Evolutionary conservation across 2,329 filamentous ascomycete genomes (phyloP).

Genomic region (Fusarium sp.): DNA sequence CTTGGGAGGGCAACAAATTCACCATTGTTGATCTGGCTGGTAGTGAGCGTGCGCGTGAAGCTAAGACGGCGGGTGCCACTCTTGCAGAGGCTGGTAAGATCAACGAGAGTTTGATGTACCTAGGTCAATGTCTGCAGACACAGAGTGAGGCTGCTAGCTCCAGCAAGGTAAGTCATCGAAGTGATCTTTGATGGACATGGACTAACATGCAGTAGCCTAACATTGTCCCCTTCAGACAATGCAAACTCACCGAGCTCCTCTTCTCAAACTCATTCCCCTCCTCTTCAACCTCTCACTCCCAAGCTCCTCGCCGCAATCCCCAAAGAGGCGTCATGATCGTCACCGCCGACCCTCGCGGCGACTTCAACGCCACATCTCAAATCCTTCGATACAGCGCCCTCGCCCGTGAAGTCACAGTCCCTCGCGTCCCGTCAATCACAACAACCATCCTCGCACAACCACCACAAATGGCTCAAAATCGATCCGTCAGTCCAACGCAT

Average conservation of each 20-base stretch:
- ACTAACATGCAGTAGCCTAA: conserved; percentile 61
- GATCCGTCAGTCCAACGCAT: conserved; percentile 44
- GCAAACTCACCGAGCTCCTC: conserved; percentile 83
- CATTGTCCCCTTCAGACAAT: conserved; percentile 81
- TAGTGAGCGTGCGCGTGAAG: conserved; percentile 90
- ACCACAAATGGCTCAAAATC: conserved; percentile 36
- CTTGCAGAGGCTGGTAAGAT: conserved; percentile 97
- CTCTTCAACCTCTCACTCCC: conserved; percentile 49
- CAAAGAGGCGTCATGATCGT: conserved; percentile 97
- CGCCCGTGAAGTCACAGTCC: conserved; percentile 90
- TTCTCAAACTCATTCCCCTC: conserved; percentile 90
- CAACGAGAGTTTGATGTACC: conserved; percentile 97
- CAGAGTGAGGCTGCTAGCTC: conserved; percentile 81
- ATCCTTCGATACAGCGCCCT: conserved; percentile 94
- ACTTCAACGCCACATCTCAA: conserved; percentile 96
- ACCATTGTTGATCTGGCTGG: conserved; percentile 93
- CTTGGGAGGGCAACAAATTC: conserved; percentile 80
- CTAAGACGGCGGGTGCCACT: conserved; percentile 92
- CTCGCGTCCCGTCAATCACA: conserved; percentile 83
- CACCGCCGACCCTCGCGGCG: conserved; percentile 88
- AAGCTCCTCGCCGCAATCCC: conserved; percentile 65
- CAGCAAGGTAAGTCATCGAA: conserved; percentile 66
- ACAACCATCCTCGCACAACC: conserved; percentile 67
- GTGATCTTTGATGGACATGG: background rate
- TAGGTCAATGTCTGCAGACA: conserved; percentile 96